Base-by-base conservation (phyloP, 257 asterid species). In the Plantago ovata region DNA sequence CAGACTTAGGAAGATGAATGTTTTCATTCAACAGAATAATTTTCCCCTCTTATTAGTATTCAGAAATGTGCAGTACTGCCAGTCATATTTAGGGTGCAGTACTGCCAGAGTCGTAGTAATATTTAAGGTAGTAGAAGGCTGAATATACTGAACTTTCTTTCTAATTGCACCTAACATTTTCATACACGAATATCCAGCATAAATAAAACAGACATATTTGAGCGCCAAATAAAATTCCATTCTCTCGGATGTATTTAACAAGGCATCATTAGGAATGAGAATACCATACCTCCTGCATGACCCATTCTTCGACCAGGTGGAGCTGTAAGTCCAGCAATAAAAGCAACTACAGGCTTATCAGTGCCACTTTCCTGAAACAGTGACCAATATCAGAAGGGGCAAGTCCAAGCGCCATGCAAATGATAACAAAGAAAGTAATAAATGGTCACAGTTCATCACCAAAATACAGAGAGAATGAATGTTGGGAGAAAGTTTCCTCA, bases 301-400 rank as follows among this genome's bases (percentile, higher is more conserved):
- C 96, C 98, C 98, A 92, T 92, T 66, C 96, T 79, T 64, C 98
- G 83, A 51, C 98, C 98, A 59, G 96, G 98, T 58, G 98, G 98
- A 69, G 98, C 98, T 58, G 98, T 92, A 66, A 92, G 96, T 66
- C 98, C 98, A 64, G 98, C 98, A 67, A 88, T 88, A 69, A 92
- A 91, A 70, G 95, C 94, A 61, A 91, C 96, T 65, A 87, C 74
- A 43, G 95, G 95, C 77, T 92, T 87, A 50, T 88, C 78, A 61
- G 96, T 83, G 56, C 96, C 93, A 77, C 96, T 92, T 71, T 73
- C 98, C 96, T 88, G 84, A 80, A 61, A 38, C 56, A 53, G 46
- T 62, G 61, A 40, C 49, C 32, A 38, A 56, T 28, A 2, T 28
- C 36, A 28, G 36, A 8, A 3, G 36, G 36, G 36, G 36, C 7